These are phyloP conservation scores for Euptelea pleiosperma DNA, from an alignment of 164 flowering plant species.

Conservation along the genomic window DNA sequence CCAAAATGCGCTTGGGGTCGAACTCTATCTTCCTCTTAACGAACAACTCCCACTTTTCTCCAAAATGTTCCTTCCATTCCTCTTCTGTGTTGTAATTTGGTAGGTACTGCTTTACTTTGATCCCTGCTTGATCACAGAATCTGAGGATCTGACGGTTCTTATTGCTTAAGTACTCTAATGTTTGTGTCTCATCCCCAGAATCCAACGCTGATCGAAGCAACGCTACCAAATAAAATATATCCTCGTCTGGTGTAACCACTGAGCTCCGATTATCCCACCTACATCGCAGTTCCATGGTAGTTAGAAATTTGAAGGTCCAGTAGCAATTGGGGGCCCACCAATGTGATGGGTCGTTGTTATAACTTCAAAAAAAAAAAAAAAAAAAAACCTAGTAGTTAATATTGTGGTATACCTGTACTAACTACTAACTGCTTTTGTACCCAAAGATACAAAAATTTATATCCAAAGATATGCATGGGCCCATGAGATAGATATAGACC, in stretches of 20 bases:
- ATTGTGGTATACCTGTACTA: no score
- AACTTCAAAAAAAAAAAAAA: no score
- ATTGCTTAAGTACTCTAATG: conserved; percentile 43
- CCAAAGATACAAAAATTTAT: no score
- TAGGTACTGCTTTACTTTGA: conserved; percentile 68
- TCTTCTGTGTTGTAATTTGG: conserved; percentile 58
- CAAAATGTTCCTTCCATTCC: conserved; percentile 81
- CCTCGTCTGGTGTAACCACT: conserved; percentile 88
- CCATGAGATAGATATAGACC: background rate
- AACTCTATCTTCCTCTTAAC: conserved; percentile 48
- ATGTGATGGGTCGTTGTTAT: no score
- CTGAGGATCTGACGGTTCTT: conserved; percentile 71
- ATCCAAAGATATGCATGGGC: background rate
- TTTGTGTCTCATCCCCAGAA: conserved; percentile 52
- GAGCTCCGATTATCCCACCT: conserved; percentile 86
- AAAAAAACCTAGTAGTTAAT: no score
- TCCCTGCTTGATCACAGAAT: conserved; percentile 57
- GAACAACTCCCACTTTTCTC: conserved; percentile 65
- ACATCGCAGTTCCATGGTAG: no score
- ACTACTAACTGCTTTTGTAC: no score
- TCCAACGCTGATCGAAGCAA: conserved; percentile 73
- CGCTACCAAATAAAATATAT: conserved; percentile 81
- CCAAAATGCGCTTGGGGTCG: conserved; percentile 70
- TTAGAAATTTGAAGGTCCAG: no score
- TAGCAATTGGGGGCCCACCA: background rate